phyloP scores from a whole-genome alignment of 2,329 filamentous ascomycete genomes.

The Phaeosphaeriaceae sp. region DNA sequence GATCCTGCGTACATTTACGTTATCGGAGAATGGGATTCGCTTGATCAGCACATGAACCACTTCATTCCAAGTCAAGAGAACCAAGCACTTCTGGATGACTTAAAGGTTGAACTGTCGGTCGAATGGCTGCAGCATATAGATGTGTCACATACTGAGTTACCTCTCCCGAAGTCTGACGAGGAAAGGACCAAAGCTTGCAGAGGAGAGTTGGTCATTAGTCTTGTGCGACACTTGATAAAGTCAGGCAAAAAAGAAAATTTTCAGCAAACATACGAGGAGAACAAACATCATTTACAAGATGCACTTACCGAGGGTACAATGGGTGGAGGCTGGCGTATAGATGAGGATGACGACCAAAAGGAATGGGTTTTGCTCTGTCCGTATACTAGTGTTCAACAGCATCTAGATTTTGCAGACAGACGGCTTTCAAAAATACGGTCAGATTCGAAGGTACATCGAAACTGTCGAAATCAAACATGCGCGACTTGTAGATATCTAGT shows the following conservation, averaged over 20 bases:
- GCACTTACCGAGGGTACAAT: slow-evolving; percentile 36
- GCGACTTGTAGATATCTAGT: slow-evolving; percentile 22
- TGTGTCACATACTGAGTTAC: slow-evolving; percentile 40
- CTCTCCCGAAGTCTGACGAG: slow-evolving; percentile 22
- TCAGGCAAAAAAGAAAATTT: slow-evolving; percentile 32
- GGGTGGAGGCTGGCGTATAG: slow-evolving; percentile 51
- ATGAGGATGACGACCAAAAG: slow-evolving; percentile 43
- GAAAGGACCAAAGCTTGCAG: slow-evolving; percentile 2
- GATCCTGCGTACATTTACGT: slow-evolving; percentile 53
- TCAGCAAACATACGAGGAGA: slow-evolving; percentile 28
- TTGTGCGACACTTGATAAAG: slow-evolving; percentile 46
- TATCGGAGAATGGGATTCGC: slow-evolving; percentile 54
- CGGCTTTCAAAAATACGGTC: slow-evolving; percentile 35
- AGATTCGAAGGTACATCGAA: slow-evolving; percentile 22
- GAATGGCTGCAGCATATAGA: slow-evolving; percentile 55
- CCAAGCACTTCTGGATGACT: slow-evolving; percentile 44
- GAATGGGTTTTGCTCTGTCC: slow-evolving; percentile 53
- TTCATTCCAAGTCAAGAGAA: slow-evolving; percentile 55
- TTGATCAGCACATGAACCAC: slow-evolving; percentile 49
- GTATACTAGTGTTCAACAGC: slow-evolving; percentile 48
- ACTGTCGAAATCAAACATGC: slow-evolving; percentile 36
- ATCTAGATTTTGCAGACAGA: slow-evolving; percentile 45
- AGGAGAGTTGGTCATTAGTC: slow-evolving; percentile 29
- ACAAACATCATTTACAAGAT: slow-evolving; percentile 31
- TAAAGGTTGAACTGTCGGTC: slow-evolving; percentile 49